phyloP scores from a whole-genome alignment of 148 eudicot genomes.

The Selenicereus undatus region DNA sequence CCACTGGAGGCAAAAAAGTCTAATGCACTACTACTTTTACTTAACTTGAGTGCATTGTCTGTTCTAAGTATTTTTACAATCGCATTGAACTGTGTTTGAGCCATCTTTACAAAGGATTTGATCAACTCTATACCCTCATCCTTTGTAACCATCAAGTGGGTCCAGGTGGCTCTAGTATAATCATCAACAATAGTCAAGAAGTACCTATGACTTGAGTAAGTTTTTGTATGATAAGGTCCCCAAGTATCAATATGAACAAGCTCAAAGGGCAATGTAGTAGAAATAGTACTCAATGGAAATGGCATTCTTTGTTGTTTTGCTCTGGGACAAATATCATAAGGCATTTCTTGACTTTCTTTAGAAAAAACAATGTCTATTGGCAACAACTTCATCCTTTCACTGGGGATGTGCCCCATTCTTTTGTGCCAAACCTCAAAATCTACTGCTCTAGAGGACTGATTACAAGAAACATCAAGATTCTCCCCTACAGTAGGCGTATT shows the following conservation, averaged over 20 bases:
- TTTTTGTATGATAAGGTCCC: background rate
- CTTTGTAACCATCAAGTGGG: background rate
- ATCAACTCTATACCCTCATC: background rate
- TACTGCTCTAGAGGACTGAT: too few species aligned
- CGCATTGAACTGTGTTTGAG: background rate
- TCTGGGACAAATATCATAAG: background rate
- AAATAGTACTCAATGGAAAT: background rate
- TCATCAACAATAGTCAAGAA: background rate
- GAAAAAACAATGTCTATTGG: fast-evolving
- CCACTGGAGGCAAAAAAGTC: background rate
- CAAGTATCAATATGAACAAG: background rate
- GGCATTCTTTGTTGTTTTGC: background rate
- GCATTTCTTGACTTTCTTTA: background rate
- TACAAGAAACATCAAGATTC: too few species aligned
- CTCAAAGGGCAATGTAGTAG: background rate
- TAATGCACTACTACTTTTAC: background rate
- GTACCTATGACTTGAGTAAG: background rate
- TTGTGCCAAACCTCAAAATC: background rate
- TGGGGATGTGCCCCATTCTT: background rate
- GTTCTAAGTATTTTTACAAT: background rate
- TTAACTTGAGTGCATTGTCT: background rate
- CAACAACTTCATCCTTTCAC: background rate
- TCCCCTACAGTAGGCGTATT: too few species aligned
- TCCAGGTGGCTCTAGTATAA: background rate
- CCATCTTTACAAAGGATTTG: background rate